phyloP scores from a whole-genome alignment of 2,329 filamentous ascomycete species.

The Verticillium tricorpus region DNA sequence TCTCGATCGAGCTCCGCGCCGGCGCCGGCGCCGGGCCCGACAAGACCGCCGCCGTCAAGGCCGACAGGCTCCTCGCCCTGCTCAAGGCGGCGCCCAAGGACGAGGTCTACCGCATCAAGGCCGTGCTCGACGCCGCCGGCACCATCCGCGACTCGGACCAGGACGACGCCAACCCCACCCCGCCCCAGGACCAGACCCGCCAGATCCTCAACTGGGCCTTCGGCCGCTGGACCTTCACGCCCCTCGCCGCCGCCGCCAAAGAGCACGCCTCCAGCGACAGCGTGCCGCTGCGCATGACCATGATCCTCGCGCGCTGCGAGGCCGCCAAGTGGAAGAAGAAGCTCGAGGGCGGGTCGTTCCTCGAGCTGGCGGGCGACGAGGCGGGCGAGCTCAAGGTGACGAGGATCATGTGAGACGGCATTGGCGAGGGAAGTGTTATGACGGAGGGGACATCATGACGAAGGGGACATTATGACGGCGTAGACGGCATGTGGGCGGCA shows the following conservation, averaged over 20 bases:
- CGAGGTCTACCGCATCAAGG: slow-evolving; percentile 94
- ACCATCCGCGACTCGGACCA: slow-evolving; percentile 47
- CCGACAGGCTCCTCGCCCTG: slow-evolving; percentile 61
- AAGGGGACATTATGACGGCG: background rate
- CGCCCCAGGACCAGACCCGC: slow-evolving; percentile 32
- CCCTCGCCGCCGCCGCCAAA: slow-evolving; percentile 31
- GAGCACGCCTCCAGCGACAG: slow-evolving; percentile 55
- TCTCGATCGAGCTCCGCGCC: slow-evolving; percentile 68
- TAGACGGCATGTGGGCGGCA: background rate
- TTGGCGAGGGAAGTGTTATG: background rate
- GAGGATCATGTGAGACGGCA: slow-evolving; percentile 36
- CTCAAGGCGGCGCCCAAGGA: slow-evolving; percentile 78
- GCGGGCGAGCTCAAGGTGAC: slow-evolving; percentile 47
- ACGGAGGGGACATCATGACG: background rate
- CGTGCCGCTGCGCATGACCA: slow-evolving; percentile 62
- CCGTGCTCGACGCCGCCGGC: slow-evolving; percentile 45
- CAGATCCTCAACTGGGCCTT: slow-evolving; percentile 99
- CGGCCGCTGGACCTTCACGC: slow-evolving; percentile 87
- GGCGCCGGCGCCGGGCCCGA: slow-evolving; percentile 5
- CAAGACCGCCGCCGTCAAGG: slow-evolving; percentile 38
- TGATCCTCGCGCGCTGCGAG: slow-evolving; percentile 70
- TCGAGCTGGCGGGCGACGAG: slow-evolving; percentile 42
- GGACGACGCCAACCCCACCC: slow-evolving; percentile 28
- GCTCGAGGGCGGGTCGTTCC: slow-evolving; percentile 52
- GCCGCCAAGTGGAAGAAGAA: slow-evolving; percentile 74